phyloP scores from a whole-genome alignment of 2,329 filamentous ascomycete genomes.

The Chaetothyriales sp. region DNA sequence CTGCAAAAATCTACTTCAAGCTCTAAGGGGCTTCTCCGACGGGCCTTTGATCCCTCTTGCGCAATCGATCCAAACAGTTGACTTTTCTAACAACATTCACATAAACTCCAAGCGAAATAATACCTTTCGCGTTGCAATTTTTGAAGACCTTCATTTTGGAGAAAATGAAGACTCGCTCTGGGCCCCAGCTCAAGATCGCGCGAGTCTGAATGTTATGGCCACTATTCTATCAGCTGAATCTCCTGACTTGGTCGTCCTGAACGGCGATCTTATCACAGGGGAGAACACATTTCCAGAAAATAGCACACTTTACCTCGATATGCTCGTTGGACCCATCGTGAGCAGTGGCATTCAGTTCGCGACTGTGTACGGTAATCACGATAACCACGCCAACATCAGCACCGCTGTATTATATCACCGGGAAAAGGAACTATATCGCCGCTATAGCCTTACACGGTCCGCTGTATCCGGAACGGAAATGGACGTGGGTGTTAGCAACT shows the following conservation, averaged over 20 bases:
- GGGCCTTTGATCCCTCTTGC: neutral
- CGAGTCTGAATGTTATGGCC: constrained; percentile 44
- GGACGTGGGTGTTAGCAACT: constrained; percentile 38
- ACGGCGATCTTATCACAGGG: constrained; percentile 59
- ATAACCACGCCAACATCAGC: constrained; percentile 46
- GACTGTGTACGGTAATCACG: constrained; percentile 60
- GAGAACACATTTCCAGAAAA: constrained; percentile 47
- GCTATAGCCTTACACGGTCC: constrained; percentile 29
- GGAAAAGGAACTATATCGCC: constrained; percentile 21
- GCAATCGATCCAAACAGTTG: neutral
- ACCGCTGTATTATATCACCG: constrained; percentile 29
- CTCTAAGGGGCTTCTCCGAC: neutral
- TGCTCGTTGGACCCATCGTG: constrained; percentile 46
- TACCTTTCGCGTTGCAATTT: constrained; percentile 42
- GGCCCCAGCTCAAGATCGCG: constrained; percentile 42
- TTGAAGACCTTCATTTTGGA: constrained; percentile 59
- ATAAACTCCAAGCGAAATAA: neutral
- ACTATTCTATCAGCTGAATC: constrained; percentile 44
- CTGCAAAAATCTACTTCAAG: neutral
- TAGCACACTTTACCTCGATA: constrained; percentile 44
- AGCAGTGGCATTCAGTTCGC: constrained; percentile 46
- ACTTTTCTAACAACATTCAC: neutral
- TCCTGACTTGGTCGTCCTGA: constrained; percentile 51
- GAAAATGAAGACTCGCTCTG: constrained; percentile 40
- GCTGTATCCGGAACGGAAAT: constrained; percentile 25